Base-by-base conservation (phyloP, 1,139 yeast species). In the Saccharomyces hybrid region DNA sequence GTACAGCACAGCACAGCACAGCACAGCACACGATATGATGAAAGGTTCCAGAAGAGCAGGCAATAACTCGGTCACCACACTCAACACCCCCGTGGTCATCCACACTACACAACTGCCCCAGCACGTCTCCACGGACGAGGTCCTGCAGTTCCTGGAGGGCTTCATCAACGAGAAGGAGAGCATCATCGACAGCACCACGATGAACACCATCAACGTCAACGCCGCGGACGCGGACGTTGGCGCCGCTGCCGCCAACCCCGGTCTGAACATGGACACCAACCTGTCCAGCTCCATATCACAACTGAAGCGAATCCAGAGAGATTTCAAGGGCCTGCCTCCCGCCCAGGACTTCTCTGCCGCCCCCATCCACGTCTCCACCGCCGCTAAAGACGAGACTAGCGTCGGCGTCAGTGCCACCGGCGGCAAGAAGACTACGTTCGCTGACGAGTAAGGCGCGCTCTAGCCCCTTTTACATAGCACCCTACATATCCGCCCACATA, bases 291-390 rank as follows among this genome's bases (percentile, higher is more conserved):
- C 77, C 5, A 65, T 80, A 60, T 79, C 84, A 56, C 93, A 85
- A 73, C 75, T 86, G 62, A 77, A 75, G 63, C 75, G 93, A 61
- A 75, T 85, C 38, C 88, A 83, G 66, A 77, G 91, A 70, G 87
- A 83, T 63, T 78, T 86, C 62, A 75, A 87, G 65, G 93, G 93
- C 2, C 78, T 86, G 58, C 89, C 91, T 5, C 90, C 90, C 23
- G 67, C 64, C 19, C 57, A 69, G 54, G 68, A 71, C 6, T 64
- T 54, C 61, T 54, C 55, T 59, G 62, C 60, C 60, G 61, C 51
- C 65, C 65, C 53, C 66, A 62, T 34, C 61, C 56, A 9, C n/a
- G 44, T 38, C n/a, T 16, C 44, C n/a, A 38, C 44, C 7, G 44
- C 25, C 7, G 44, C 5, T 1, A 46, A 46, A 3, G 13, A 26